Base-by-base conservation (phyloP, 2,329 filamentous ascomycete genomes). In the Alternaria postmessia region DNA sequence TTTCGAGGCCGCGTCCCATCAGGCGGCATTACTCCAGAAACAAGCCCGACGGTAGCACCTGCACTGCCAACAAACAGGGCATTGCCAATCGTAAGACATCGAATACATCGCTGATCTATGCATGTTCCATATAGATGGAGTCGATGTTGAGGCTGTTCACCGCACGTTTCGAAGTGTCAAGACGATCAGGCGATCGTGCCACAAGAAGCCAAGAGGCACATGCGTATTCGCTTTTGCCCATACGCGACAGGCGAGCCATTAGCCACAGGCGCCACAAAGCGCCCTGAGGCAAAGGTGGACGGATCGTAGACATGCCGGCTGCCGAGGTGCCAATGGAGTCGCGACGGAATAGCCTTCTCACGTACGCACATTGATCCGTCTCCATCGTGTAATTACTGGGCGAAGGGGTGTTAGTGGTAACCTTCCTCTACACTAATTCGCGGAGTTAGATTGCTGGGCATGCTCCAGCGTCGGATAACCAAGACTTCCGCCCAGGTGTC, bases 1-100 rank as follows among this genome's bases (percentile, higher is more conserved):
- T 49, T 24, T 46, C 44, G 47, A 57, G 55, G 48, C 55, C 24
- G 42, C 55, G n/a, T 22, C 49, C 30, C 34, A 18, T 49, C 39
- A 49, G 34, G 32, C 52, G 48, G 53, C 62, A 42, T 60, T 62
- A 56, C 52, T 57, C 51, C 11, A 43, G 38, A 5, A 20, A 26
- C 42, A 39, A 48, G 36, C 42, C 47, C 38, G 26, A n/a, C 11
- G 39, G 36, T 30, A 43, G 24, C 28, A 41, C 44, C 32, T 49
- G 46, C 46, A 36, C 46, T 49, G 46, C 46, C 30, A 49, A 36
- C 46, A 34, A 49, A 36, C 46, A 49, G 18, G 46, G 20, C 32
- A 26, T 26, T 49, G 46, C 34, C 20, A n/a, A 49, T 49, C 20
- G 46, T 32, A 38, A 36, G 14, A 36, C 46, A 36, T 36, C 20